Conservation (phyloP, 257 asterid genomes). For the Jacaranda copaia region DNA sequence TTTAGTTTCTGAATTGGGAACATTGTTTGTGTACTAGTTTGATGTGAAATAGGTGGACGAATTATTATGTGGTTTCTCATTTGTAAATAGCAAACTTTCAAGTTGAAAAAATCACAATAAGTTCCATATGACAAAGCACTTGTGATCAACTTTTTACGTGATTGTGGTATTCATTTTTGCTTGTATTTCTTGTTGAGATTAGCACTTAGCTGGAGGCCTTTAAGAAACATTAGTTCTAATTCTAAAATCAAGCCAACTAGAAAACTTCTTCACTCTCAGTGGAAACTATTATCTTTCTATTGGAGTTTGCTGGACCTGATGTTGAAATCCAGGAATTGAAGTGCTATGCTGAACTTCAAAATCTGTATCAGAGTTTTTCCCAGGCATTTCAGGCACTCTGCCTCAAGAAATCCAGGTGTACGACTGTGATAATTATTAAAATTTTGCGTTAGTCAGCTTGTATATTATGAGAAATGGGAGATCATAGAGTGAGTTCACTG, state of each 20-base stretch:
- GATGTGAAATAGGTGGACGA: conserved; percentile 27
- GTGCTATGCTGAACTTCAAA: neutral
- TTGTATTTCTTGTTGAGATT: conserved; percentile 6
- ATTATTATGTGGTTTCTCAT: conserved; percentile 40
- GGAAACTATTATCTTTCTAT: neutral
- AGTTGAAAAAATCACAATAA: conserved; percentile 33
- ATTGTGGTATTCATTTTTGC: neutral
- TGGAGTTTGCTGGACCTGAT: neutral
- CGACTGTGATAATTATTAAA: neutral
- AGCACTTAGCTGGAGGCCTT: neutral
- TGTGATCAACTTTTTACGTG: conserved; percentile 17
- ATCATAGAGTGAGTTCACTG: neutral
- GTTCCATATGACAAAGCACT: conserved; percentile 33
- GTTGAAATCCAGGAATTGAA: neutral
- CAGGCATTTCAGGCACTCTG: neutral
- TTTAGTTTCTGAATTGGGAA: conserved; percentile 36
- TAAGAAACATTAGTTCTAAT: neutral
- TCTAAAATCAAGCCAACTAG: neutral
- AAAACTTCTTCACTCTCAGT: neutral
- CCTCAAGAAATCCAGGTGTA: neutral
- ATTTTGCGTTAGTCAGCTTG: neutral
- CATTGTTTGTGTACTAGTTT: conserved; percentile 40
- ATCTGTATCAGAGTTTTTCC: neutral
- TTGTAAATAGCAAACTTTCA: conserved; percentile 49
- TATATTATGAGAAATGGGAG: neutral